Evolutionary conservation across 2,329 filamentous ascomycete genomes (phyloP).

Genomic region (Pseudogymnoascus sp.): DNA sequence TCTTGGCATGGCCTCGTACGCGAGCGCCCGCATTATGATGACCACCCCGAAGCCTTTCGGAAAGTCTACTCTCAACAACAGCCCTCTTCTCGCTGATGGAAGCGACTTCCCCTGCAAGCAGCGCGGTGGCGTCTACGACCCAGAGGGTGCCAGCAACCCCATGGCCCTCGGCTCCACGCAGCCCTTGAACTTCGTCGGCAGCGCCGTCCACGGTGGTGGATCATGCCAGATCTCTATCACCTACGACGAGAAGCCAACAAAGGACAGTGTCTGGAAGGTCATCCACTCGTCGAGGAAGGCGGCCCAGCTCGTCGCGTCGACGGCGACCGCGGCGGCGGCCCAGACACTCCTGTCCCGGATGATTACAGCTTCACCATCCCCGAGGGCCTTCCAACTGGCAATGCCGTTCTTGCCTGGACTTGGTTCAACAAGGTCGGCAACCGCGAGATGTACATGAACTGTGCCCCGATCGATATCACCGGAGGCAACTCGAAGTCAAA

Average conservation of each 20-base stretch:
- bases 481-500: slow-evolving; percentile 38
- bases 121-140: slow-evolving; percentile 40
- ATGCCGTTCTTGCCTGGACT: slow-evolving; percentile 81
- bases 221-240: slow-evolving; percentile 87
- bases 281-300: slow-evolving; percentile 84
- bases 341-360: slow-evolving; percentile 41
- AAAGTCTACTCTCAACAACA: slow-evolving; percentile 46
- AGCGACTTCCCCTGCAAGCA: slow-evolving; percentile 80
- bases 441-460: slow-evolving; percentile 98
- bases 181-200: slow-evolving; percentile 59
- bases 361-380: slow-evolving; percentile 68
- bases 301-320: slow-evolving; percentile 58
- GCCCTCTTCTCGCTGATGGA: slow-evolving; percentile 55
- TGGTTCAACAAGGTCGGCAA: slow-evolving; percentile 94
- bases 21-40: slow-evolving; percentile 73
- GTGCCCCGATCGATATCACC: slow-evolving; percentile 65
- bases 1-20: slow-evolving; percentile 51
- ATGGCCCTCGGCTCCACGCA: slow-evolving; percentile 59
- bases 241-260: slow-evolving; percentile 63
- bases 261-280: slow-evolving; percentile 71
- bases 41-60: slow-evolving; percentile 58
- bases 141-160: slow-evolving; percentile 45
- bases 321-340: slow-evolving; percentile 52
- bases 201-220: slow-evolving; percentile 80
- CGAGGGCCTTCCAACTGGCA: slow-evolving; percentile 61